Evolutionary conservation across 768 basidiomycete genomes (phyloP).

Genomic region (Dioszegia crocea): DNA sequence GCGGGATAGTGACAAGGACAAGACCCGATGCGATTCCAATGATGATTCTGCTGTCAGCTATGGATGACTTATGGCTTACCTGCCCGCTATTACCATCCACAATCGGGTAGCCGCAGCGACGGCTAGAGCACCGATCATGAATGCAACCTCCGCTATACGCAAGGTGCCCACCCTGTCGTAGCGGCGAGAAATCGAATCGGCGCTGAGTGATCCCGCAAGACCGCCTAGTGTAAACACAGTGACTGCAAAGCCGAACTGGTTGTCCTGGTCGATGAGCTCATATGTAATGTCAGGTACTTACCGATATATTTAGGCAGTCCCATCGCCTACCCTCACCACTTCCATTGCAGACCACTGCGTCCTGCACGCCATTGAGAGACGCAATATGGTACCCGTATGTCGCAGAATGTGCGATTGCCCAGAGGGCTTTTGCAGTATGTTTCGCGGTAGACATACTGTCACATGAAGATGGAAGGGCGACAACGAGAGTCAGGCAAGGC

Average conservation of each 20-base stretch:
- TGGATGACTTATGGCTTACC: constrained; percentile 13
- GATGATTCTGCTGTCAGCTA: constrained; percentile 24
- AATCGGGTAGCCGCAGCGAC: constrained; percentile 14
- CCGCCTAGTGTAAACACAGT: constrained; percentile 84
- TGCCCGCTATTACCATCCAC: constrained; percentile 10
- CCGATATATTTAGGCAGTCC: constrained; percentile 19
- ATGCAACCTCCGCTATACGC: constrained; percentile 10
- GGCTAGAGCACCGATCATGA: constrained; percentile 7
- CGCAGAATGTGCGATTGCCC: constrained; percentile 22
- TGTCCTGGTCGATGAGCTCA: constrained; percentile 30
- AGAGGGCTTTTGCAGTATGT: constrained; percentile 6
- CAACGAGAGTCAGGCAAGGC: too few species aligned
- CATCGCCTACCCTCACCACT: neutral
- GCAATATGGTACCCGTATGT: constrained; percentile 79
- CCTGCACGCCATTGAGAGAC: constrained; percentile 78
- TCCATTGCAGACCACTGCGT: constrained; percentile 27
- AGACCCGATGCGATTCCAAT: constrained; percentile 38
- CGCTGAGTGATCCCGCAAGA: constrained; percentile 56
- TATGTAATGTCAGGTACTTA: neutral
- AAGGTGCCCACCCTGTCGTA: constrained; percentile 16
- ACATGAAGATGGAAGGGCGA: neutral
- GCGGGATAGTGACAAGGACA: constrained; percentile 59
- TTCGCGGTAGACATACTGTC: neutral
- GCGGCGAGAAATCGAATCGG: constrained; percentile 15
- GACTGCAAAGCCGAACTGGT: constrained; percentile 72